Conservation (phyloP, 139 green algal species). For the Eudorina sp. region DNA sequence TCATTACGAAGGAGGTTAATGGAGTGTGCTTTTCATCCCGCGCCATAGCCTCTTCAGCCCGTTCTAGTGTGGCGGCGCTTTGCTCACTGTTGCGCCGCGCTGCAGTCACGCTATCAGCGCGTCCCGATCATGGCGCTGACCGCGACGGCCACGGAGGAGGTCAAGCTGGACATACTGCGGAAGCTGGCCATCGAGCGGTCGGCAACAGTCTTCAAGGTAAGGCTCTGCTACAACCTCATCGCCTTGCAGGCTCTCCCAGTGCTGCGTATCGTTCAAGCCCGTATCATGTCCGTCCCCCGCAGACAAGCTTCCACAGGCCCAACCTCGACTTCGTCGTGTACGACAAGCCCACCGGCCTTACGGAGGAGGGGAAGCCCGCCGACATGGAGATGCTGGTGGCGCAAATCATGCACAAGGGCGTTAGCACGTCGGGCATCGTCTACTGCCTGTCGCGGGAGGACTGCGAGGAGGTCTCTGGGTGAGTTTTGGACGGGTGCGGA, state of each 20-base stretch:
- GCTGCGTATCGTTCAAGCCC: too few species aligned
- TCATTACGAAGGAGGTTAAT: too few species aligned
- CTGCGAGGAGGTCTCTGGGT: constrained; percentile 83
- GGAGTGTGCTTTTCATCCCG: too few species aligned
- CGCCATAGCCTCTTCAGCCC: too few species aligned
- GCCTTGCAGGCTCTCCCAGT: too few species aligned
- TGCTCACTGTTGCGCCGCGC: too few species aligned
- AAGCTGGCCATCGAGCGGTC: constrained; percentile 59
- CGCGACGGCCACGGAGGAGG: constrained; percentile 77
- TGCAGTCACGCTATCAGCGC: constrained; percentile 43
- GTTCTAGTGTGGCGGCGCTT: too few species aligned
- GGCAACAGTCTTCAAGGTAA: constrained; percentile 58
- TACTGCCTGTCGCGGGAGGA: constrained; percentile 93
- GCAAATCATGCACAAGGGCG: constrained; percentile 58
- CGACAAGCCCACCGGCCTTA: constrained; percentile 70
- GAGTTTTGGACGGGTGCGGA: too few species aligned
- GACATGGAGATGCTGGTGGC: constrained; percentile 63
- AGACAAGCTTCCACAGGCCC: constrained; percentile 87
- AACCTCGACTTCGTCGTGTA: constrained; percentile 85
- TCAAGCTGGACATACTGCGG: constrained; percentile 67
- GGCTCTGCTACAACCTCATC: too few species aligned
- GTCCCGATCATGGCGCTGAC: constrained; percentile 82
- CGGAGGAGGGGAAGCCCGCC: constrained; percentile 54
- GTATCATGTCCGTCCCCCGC: constrained; percentile 12
- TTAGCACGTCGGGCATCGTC: constrained; percentile 84